Conservation (phyloP, 2,329 filamentous ascomycete genomes). For the Colletotrichum tofieldiae region DNA sequence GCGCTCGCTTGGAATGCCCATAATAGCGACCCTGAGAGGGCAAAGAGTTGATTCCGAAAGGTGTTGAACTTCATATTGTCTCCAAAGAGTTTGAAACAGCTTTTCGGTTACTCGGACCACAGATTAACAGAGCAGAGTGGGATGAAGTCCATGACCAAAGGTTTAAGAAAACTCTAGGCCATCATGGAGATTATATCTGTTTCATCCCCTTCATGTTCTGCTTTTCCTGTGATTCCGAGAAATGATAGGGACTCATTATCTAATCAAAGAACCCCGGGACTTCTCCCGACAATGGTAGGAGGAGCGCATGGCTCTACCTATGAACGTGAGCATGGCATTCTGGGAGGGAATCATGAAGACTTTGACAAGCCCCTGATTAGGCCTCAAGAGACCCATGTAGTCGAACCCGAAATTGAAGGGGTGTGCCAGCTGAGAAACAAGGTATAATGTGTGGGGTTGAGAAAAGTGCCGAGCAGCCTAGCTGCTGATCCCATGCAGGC, state of each 20-base stretch:
- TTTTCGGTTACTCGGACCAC: background rate
- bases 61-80: conserved; percentile 20
- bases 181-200: background rate
- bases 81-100: background rate
- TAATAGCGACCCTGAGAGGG: background rate
- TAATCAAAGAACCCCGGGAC: background rate
- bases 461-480: background rate
- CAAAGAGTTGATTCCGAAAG: background rate
- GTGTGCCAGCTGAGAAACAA: conserved; percentile 17
- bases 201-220: background rate
- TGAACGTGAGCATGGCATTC: background rate
- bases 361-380: background rate
- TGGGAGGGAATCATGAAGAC: background rate
- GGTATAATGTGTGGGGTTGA: conserved; percentile 13
- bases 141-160: background rate
- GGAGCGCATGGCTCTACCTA: background rate
- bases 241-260: background rate
- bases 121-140: too few species aligned
- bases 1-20: conserved; percentile 5
- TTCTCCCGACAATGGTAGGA: background rate
- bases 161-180: too few species aligned
- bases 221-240: background rate
- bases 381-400: background rate
- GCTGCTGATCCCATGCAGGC: conserved; percentile 18
- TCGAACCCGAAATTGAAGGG: conserved; percentile 16